Percentiles rank a stretch among this genome's conserved stretches.
Evolutionary conservation across 2,329 filamentous ascomycete genomes (phyloP).

Genomic region (Ceratocystis colombiana): DNA sequence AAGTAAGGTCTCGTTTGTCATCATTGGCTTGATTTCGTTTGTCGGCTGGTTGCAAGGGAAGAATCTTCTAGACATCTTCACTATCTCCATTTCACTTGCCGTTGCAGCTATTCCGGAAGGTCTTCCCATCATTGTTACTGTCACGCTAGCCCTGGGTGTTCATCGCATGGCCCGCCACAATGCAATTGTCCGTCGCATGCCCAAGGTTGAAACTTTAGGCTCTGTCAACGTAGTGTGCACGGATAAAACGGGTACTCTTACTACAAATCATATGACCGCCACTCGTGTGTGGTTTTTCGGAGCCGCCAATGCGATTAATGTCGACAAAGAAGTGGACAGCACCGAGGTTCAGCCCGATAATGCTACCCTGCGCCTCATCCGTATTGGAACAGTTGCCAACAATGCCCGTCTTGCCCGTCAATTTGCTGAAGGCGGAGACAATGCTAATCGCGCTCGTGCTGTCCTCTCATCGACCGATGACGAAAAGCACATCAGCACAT

Average conservation of each 20-base stretch:
- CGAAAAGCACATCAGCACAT: slow-evolving; percentile 37
- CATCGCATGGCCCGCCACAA: slow-evolving; percentile 92
- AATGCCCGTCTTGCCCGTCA: slow-evolving; percentile 72
- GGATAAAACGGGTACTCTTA: slow-evolving; percentile 94
- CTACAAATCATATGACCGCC: slow-evolving; percentile 96
- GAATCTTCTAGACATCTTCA: slow-evolving; percentile 85
- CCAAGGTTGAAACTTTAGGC: slow-evolving; percentile 92
- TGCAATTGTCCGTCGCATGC: slow-evolving; percentile 89
- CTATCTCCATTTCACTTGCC: slow-evolving; percentile 90
- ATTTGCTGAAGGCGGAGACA: slow-evolving; percentile 57
- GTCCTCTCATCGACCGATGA: slow-evolving; percentile 77
- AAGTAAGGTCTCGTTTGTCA: slow-evolving; percentile 90
- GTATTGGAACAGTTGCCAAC: slow-evolving; percentile 94
- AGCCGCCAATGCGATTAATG: slow-evolving; percentile 42
- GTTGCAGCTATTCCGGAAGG: slow-evolving; percentile 95
- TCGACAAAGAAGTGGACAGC: slow-evolving; percentile 46
- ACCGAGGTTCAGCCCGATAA: slow-evolving; percentile 54
- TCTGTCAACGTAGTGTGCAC: slow-evolving; percentile 99
- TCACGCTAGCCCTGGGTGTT: slow-evolving; percentile 87
- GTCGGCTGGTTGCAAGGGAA: slow-evolving; percentile 87
- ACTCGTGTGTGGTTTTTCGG: slow-evolving; percentile 96
- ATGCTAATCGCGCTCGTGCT: slow-evolving; percentile 41
- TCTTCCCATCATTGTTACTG: slow-evolving; percentile 93
- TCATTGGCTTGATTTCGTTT: slow-evolving; percentile 86
- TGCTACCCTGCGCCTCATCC: slow-evolving; percentile 68